These are phyloP conservation scores for Lentinula novae-zelandiae DNA, from an alignment of 1,284 basidiomycete species.

Conservation along the genomic window DNA sequence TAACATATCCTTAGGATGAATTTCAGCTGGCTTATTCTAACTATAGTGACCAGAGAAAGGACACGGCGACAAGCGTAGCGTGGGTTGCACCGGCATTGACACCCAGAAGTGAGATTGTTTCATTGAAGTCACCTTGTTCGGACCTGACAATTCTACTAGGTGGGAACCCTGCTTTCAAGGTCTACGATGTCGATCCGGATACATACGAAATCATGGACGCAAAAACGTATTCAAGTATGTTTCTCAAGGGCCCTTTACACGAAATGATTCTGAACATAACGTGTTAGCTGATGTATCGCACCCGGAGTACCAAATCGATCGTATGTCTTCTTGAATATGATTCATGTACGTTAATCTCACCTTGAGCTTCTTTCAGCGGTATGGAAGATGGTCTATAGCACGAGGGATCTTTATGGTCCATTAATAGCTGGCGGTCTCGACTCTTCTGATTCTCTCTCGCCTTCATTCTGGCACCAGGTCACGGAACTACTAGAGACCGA, in stretches of 20 bases:
- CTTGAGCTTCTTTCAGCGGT: slow-evolving; percentile 30
- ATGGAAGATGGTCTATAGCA: slow-evolving; percentile 57
- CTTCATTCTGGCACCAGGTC: slow-evolving; percentile 59
- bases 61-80: slow-evolving; percentile 47
- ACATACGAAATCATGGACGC: slow-evolving; percentile 52
- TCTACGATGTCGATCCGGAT: slow-evolving; percentile 51
- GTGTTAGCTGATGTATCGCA: slow-evolving; percentile 32
- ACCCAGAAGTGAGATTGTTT: slow-evolving; percentile 39
- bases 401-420: slow-evolving; percentile 46
- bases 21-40: slow-evolving; percentile 57
- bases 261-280: neutral
- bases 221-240: slow-evolving; percentile 38
- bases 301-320: slow-evolving; percentile 33
- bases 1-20: slow-evolving; percentile 36
- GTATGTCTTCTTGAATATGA: slow-evolving; percentile 16
- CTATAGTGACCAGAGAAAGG: slow-evolving; percentile 42
- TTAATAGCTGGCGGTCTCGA: slow-evolving; percentile 21
- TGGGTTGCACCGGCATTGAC: slow-evolving; percentile 51
- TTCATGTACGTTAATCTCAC: neutral
- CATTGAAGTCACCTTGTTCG: neutral
- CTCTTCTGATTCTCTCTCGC: slow-evolving; percentile 28
- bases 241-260: neutral
- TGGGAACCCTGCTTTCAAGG: slow-evolving; percentile 48
- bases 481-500: slow-evolving; percentile 52
- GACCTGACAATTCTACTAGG: slow-evolving; percentile 22